Conservation (phyloP, 2,329 filamentous ascomycete genomes). For the Penicillium frequentans region DNA sequence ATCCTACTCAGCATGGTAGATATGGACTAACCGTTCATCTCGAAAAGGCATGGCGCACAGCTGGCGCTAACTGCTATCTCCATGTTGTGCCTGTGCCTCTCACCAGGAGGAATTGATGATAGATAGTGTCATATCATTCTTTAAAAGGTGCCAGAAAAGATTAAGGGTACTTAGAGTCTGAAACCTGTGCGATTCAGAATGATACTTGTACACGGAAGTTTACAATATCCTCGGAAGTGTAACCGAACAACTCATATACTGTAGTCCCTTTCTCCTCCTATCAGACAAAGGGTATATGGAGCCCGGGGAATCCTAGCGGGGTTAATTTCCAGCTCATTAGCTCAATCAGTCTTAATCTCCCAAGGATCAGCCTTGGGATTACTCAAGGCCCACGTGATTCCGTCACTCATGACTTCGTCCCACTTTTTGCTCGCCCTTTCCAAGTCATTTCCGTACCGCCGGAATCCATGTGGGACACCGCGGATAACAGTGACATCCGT, state of each 20-base stretch:
- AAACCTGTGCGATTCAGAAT: not conserved
- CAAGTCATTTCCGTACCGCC: slow-evolving; percentile 30
- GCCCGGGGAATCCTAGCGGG: not conserved
- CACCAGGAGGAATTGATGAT: too few species aligned
- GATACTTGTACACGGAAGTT: not conserved
- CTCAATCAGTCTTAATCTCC: slow-evolving; percentile 21
- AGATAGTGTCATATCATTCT: not conserved
- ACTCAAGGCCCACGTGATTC: slow-evolving; percentile 30
- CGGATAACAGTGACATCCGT: slow-evolving; percentile 52
- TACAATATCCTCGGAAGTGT: not conserved
- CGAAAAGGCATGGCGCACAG: too few species aligned
- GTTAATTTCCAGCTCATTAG: not conserved
- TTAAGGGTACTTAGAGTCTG: not conserved
- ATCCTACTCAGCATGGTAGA: too few species aligned
- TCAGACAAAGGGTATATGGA: not conserved
- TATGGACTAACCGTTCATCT: too few species aligned
- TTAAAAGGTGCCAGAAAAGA: not conserved
- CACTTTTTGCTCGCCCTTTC: slow-evolving; percentile 25
- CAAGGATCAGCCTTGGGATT: slow-evolving; percentile 20
- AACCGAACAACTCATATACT: not conserved
- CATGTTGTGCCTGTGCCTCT: too few species aligned
- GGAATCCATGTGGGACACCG: slow-evolving; percentile 56
- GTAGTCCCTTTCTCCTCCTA: not conserved
- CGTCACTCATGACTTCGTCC: slow-evolving; percentile 31
- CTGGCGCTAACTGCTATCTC: too few species aligned